Conservation (phyloP, 1,139 yeast species). For the Pichia sp. region DNA sequence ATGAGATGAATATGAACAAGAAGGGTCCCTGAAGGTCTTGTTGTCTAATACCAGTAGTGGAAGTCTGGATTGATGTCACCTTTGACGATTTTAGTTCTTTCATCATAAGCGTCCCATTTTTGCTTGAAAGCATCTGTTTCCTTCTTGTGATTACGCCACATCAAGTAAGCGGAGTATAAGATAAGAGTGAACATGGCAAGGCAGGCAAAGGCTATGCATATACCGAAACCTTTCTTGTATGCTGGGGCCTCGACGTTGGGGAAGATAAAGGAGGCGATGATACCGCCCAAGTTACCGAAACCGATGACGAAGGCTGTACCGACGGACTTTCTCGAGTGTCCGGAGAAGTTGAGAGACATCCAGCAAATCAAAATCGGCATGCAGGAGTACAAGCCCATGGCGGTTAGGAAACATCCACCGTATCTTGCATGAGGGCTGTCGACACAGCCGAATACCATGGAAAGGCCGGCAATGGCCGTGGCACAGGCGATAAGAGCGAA, state of each 20-base stretch:
- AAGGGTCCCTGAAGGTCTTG: too few relatives aligned
- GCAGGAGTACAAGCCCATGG: constrained; percentile 61
- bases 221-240: constrained; percentile 52
- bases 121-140: constrained; percentile 34
- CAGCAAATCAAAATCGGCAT: constrained; percentile 81
- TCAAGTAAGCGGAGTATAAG: constrained; percentile 42
- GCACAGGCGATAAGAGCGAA: constrained; percentile 42
- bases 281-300: constrained; percentile 82
- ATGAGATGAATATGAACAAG: too few relatives aligned
- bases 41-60: constrained; percentile 26
- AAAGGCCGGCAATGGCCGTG: constrained; percentile 52
- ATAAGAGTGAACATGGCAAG: constrained; percentile 46
- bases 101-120: constrained; percentile 43
- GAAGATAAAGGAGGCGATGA: constrained; percentile 63
- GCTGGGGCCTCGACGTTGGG: constrained; percentile 54
- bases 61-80: constrained; percentile 71
- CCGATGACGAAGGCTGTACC: constrained; percentile 79
- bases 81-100: constrained; percentile 44
- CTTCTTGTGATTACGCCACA: constrained; percentile 43
- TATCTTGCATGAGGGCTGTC: constrained; percentile 43
- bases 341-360: constrained; percentile 63
- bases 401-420: constrained; percentile 68
- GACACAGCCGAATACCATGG: constrained; percentile 42
- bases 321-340: constrained; percentile 66
- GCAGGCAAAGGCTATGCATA: constrained; percentile 48